These are phyloP conservation scores for Neoboletus magnificus DNA, from an alignment of 768 basidiomycete genomes.

Conservation along the genomic window DNA sequence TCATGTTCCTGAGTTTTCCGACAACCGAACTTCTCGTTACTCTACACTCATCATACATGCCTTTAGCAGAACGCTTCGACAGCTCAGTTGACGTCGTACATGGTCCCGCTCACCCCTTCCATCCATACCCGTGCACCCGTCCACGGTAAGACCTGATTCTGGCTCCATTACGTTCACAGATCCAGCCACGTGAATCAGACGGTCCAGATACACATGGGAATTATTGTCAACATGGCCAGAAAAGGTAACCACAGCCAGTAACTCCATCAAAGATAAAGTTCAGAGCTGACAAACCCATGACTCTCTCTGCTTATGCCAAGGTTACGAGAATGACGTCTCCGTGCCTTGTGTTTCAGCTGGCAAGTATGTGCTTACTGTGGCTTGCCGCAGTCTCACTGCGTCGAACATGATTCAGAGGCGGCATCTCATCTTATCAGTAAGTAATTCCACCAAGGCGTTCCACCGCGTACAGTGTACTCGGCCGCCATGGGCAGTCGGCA, in stretches of 20 bases:
- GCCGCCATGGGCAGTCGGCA: too few species aligned
- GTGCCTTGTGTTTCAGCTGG: slow-evolving; percentile 6
- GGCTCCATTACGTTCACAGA: background rate
- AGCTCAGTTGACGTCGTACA: background rate
- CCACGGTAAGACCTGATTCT: background rate
- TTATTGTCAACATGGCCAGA: background rate
- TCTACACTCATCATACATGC: background rate
- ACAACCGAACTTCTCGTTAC: background rate
- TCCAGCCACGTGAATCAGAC: background rate
- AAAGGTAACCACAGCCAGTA: background rate
- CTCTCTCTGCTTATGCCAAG: background rate
- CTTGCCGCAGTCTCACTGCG: background rate
- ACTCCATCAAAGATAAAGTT: slow-evolving; percentile 15
- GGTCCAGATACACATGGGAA: background rate
- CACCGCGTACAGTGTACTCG: background rate
- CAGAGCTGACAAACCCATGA: slow-evolving; percentile 8
- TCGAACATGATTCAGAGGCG: background rate
- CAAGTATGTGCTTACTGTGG: background rate
- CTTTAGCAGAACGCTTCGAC: background rate
- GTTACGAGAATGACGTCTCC: slow-evolving; percentile 2
- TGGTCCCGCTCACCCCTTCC: background rate
- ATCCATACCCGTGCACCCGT: background rate
- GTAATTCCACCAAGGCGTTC: background rate
- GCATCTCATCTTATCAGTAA: background rate
- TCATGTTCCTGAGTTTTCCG: background rate